Evolutionary conservation across 1,284 basidiomycete genomes (phyloP).

Genomic region (Clitocybe nebularis): DNA sequence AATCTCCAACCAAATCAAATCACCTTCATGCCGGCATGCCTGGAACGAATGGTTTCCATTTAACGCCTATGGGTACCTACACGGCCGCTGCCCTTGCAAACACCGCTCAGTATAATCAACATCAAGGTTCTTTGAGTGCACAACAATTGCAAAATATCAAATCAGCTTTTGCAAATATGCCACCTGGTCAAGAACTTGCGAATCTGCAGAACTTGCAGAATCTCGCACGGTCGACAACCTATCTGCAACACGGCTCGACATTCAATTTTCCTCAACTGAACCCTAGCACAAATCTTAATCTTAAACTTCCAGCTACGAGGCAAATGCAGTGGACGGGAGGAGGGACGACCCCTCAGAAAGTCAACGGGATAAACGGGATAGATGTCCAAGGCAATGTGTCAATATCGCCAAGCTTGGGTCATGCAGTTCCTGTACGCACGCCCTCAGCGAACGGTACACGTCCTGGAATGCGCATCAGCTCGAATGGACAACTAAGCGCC

Average conservation of each 20-base stretch:
- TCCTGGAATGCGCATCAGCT: constrained; percentile 33
- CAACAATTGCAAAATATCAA: constrained; percentile 59
- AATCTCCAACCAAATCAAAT: constrained; percentile 34
- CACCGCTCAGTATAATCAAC: constrained; percentile 24
- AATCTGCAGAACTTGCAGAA: constrained; percentile 26
- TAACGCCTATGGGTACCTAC: constrained; percentile 40
- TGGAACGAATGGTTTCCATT: constrained; percentile 32
- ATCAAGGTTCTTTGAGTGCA: constrained; percentile 33
- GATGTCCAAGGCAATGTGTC: constrained; percentile 26
- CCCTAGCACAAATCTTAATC: constrained; percentile 18
- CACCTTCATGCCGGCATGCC: constrained; percentile 30
- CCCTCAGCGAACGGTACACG: constrained; percentile 55
- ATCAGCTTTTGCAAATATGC: constrained; percentile 39
- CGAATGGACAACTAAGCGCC: constrained; percentile 33
- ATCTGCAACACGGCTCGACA: constrained; percentile 13
- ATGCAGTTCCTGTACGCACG: constrained; percentile 37
- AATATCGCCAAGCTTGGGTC: constrained; percentile 27
- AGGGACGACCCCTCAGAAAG: constrained; percentile 24
- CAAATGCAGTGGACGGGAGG: constrained; percentile 30
- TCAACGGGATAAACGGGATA: constrained; percentile 27
- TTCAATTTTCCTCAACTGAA: constrained; percentile 27
- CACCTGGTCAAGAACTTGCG: constrained; percentile 35
- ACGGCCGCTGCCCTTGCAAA: constrained; percentile 38
- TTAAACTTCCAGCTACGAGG: constrained; percentile 31
- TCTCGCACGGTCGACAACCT: constrained; percentile 1